phyloP scores from a whole-genome alignment of 257 asterid species.

The Solanum microdontum region DNA sequence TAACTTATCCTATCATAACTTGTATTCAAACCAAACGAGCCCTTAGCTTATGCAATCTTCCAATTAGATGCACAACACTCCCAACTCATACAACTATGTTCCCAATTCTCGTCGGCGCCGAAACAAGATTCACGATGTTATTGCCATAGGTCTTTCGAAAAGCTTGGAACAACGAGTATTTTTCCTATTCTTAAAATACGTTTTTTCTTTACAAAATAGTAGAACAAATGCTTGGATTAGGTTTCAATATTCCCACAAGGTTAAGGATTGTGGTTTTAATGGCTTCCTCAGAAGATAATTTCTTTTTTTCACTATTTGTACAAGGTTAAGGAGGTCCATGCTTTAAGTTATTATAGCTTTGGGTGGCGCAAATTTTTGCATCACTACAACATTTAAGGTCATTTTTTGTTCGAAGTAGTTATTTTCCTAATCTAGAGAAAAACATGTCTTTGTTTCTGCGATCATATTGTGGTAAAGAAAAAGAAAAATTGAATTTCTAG shows the following conservation, averaged over 20 bases:
- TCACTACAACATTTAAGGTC: background rate
- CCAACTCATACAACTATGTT: background rate
- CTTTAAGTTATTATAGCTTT: background rate
- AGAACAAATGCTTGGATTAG: background rate
- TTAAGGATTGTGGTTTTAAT: background rate
- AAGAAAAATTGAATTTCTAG: too few species aligned
- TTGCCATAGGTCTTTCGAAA: background rate
- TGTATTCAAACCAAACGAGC: background rate
- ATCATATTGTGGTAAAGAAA: too few species aligned
- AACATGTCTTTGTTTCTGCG: too few species aligned
- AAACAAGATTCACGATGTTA: background rate
- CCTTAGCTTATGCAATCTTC: background rate
- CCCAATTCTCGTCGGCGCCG: background rate
- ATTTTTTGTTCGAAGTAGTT: background rate
- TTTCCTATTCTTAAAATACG: background rate
- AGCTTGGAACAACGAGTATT: background rate
- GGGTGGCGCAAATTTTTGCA: background rate
- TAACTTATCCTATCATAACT: too few species aligned
- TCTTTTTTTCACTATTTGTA: background rate
- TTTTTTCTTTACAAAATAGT: background rate
- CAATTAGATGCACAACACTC: background rate
- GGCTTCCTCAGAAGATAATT: too few species aligned
- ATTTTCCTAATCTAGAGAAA: background rate
- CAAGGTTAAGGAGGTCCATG: background rate
- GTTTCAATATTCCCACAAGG: background rate